These are phyloP conservation scores for Dalbergia cochinchinensis DNA, from an alignment of 306 rosid species.

Conservation along the genomic window DNA sequence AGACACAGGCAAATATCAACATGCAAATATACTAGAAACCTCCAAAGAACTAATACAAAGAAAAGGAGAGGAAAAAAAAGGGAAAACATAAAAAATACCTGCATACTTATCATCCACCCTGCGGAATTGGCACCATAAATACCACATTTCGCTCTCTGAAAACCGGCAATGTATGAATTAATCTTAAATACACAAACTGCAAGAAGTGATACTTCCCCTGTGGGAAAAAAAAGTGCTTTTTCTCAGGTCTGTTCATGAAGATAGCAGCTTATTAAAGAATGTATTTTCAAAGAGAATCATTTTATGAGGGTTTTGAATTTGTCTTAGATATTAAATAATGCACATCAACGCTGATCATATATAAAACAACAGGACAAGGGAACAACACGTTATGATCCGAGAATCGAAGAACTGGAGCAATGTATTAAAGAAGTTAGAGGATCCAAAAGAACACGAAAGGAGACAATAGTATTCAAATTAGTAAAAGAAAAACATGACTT, in stretches of 20 bases:
- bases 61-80: background rate
- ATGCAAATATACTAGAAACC: slow-evolving; percentile 26
- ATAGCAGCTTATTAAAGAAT: slow-evolving; percentile 1
- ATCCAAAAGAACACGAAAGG: too few relatives aligned
- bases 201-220: background rate
- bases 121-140: slow-evolving; percentile 82
- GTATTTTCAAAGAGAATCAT: background rate
- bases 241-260: background rate
- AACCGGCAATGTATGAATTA: slow-evolving; percentile 25
- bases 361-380: slow-evolving; percentile 6
- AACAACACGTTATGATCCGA: slow-evolving; percentile 12
- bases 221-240: background rate
- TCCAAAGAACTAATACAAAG: slow-evolving; percentile 10
- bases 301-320: background rate
- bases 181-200: slow-evolving; percentile 27
- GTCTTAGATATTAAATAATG: slow-evolving; percentile 5
- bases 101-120: slow-evolving; percentile 90
- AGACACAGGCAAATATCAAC: background rate
- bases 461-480: too few relatives aligned
- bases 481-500: slow-evolving; percentile 43
- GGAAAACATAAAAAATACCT: slow-evolving; percentile 57
- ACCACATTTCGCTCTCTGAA: slow-evolving; percentile 86
- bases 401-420: slow-evolving; percentile 17
- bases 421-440: background rate
- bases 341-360: background rate